phyloP scores from a whole-genome alignment of 2,329 filamentous ascomycete genomes.

The Monilinia vaccinii-corymbosi region DNA sequence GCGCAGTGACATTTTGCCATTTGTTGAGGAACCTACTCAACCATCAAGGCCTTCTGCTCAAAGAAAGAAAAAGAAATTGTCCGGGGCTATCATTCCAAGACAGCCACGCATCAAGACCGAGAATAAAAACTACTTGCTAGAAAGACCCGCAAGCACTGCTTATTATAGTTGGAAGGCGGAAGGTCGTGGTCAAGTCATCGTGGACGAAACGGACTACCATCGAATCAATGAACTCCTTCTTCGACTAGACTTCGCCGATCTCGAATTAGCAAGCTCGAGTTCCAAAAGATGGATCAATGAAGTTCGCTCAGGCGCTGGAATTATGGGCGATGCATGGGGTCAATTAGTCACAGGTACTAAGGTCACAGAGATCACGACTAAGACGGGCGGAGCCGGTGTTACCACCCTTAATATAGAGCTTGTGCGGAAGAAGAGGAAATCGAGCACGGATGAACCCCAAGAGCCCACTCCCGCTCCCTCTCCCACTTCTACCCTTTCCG shows the following conservation, averaged over 20 bases:
- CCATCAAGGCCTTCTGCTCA: constrained; percentile 20
- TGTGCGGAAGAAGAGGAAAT: constrained; percentile 44
- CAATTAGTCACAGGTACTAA: constrained; percentile 39
- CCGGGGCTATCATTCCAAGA: constrained; percentile 53
- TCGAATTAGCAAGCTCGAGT: constrained; percentile 53
- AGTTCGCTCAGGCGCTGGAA: constrained; percentile 39
- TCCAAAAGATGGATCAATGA: constrained; percentile 64
- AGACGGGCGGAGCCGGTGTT: constrained; percentile 19
- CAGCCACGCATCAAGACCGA: constrained; percentile 56
- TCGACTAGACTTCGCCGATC: constrained; percentile 62
- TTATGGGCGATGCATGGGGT: constrained; percentile 40
- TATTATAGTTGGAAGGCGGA: constrained; percentile 58
- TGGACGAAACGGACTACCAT: constrained; percentile 56
- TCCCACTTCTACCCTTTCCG: not conserved
- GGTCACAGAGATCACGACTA: constrained; percentile 21
- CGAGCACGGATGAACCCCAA: constrained; percentile 14
- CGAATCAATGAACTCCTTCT: constrained; percentile 61
- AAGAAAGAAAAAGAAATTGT: constrained; percentile 41
- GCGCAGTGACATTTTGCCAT: not conserved
- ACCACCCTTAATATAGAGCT: constrained; percentile 33
- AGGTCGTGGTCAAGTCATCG: constrained; percentile 53
- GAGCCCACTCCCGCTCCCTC: not conserved
- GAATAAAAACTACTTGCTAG: constrained; percentile 40
- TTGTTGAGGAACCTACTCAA: constrained; percentile 6
- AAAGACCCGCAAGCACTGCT: constrained; percentile 43